Evolutionary conservation across 2,329 filamentous ascomycete genomes (phyloP).

Genomic region (Aspergillus felis): DNA sequence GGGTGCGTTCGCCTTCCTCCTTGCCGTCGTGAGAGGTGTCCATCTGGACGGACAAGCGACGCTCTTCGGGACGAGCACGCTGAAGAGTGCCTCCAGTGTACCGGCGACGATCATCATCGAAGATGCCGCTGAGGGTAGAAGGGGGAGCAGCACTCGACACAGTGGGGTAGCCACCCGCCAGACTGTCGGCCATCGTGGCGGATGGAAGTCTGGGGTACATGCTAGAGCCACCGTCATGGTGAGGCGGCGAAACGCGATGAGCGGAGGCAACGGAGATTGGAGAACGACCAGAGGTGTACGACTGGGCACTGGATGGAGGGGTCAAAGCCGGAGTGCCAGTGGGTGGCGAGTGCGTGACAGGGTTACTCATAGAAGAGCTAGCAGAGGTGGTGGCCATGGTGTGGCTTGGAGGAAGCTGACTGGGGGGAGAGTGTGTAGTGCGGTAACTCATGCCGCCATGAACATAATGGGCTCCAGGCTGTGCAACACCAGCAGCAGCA

Average conservation of each 20-base stretch:
- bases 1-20: conserved; percentile 31
- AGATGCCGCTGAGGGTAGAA: conserved; percentile 57
- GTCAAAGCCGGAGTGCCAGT: conserved; percentile 59
- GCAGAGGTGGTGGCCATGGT: conserved; percentile 35
- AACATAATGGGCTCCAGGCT: conserved; percentile 66
- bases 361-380: conserved; percentile 36
- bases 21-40: conserved; percentile 32
- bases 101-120: conserved; percentile 59
- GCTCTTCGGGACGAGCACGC: conserved; percentile 45
- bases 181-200: conserved; percentile 55
- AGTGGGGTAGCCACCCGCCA: conserved; percentile 48
- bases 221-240: conserved; percentile 42
- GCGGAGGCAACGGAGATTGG: conserved; percentile 52
- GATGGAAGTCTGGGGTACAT: conserved; percentile 64
- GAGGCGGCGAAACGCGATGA: conserved; percentile 50
- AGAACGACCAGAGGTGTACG: conserved; percentile 60
- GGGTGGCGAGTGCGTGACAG: conserved; percentile 43
- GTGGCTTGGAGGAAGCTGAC: conserved; percentile 41
- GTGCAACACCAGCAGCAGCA: conserved; percentile 71
- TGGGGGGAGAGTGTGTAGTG: conserved; percentile 54
- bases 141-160: conserved; percentile 55
- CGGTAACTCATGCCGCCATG: conserved; percentile 51
- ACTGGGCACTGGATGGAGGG: conserved; percentile 59
- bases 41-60: conserved; percentile 31
- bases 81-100: conserved; percentile 61